phyloP scores from a whole-genome alignment of 441 rosid species.

The Adansonia rubrostipa region DNA sequence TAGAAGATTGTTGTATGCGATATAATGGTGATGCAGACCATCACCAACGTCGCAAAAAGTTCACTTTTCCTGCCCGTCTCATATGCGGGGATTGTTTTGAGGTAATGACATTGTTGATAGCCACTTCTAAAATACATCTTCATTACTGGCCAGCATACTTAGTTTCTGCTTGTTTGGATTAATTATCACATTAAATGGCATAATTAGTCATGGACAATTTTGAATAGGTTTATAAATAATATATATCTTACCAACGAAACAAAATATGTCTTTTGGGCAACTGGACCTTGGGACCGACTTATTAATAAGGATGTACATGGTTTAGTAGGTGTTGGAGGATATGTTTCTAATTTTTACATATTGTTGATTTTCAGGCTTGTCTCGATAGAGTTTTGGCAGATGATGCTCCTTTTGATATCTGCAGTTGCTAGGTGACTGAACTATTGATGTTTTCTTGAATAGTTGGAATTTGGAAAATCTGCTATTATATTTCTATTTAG shows the following conservation, averaged over 20 bases:
- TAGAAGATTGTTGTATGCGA: constrained; percentile 95
- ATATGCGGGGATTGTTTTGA: constrained; percentile 95
- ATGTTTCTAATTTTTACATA: constrained; percentile 13
- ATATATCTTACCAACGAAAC: too few relatives aligned
- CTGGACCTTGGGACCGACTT: neutral
- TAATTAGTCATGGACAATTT: neutral
- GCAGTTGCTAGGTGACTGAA: constrained; percentile 88
- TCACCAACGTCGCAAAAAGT: constrained; percentile 88
- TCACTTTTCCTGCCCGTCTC: constrained; percentile 91
- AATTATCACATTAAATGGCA: neutral
- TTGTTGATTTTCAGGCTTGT: constrained; percentile 61
- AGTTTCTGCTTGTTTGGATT: neutral
- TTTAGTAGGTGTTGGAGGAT: neutral
- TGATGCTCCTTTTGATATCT: constrained; percentile 94
- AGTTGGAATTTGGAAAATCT: neutral
- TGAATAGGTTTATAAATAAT: neutral
- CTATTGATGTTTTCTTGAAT: neutral
- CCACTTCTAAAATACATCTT: neutral
- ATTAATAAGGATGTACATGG: neutral
- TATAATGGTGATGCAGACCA: constrained; percentile 97
- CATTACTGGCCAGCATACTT: neutral
- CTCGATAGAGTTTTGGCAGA: constrained; percentile 81
- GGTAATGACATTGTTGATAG: constrained; percentile 44
- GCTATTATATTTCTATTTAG: neutral
- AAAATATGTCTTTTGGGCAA: neutral